phyloP scores from a whole-genome alignment of 208 protist genomes.

The Trypanosoma caninum region DNA sequence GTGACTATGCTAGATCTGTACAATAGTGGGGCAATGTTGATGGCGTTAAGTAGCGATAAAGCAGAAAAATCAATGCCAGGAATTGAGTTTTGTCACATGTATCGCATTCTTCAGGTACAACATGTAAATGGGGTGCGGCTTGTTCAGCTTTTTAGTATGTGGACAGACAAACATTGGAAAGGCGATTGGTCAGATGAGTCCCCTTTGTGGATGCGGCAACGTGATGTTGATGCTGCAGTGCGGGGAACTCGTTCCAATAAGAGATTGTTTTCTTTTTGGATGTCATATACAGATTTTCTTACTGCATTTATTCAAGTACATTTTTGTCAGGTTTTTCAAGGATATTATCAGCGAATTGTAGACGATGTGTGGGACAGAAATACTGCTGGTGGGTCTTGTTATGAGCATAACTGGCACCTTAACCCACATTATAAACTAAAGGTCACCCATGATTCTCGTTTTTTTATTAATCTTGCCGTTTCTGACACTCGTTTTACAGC shows the following conservation, averaged over 20 bases:
- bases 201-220: conserved; percentile 53
- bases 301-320: conserved; percentile 62
- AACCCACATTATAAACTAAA: conserved; percentile 78
- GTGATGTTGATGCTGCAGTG: conserved; percentile 49
- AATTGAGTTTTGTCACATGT: conserved; percentile 49
- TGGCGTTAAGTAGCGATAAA: conserved; percentile 43
- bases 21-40: conserved; percentile 20
- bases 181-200: conserved; percentile 81
- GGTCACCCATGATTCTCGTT: conserved; percentile 30
- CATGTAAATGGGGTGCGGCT: conserved; percentile 60
- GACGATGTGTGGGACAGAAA: conserved; percentile 52
- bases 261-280: conserved; percentile 56
- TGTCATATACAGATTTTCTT: conserved; percentile 81
- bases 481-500: conserved; percentile 55
- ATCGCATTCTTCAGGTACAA: conserved; percentile 56
- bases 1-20: conserved; percentile 28
- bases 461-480: conserved; percentile 62
- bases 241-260: conserved; percentile 6
- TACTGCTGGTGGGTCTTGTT: conserved; percentile 48
- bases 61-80: conserved; percentile 31
- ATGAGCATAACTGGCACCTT: conserved; percentile 46
- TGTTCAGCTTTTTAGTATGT: conserved; percentile 53
- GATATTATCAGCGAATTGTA: conserved; percentile 42
- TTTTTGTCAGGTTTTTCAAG: conserved; percentile 55
- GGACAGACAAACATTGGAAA: conserved; percentile 36